Conservation (phyloP, 1,284 basidiomycete species). For the Omphalotus olearius region DNA sequence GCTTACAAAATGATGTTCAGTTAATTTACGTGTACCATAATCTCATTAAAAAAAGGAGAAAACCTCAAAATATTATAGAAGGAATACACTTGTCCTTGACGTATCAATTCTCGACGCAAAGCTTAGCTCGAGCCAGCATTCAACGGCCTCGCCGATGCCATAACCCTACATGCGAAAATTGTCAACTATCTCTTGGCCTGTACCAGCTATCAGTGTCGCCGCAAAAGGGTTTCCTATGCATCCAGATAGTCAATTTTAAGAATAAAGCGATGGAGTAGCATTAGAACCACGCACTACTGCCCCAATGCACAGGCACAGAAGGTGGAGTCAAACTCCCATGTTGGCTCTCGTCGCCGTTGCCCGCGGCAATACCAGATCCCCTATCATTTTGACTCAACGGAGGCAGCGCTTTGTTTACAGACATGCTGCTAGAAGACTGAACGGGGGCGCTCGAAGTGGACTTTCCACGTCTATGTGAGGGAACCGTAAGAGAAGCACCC, state of each 20-base stretch:
- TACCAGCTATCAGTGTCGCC: conserved; percentile 4
- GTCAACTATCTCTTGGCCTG: too few species aligned
- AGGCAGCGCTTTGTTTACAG: background rate
- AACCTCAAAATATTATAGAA: too few species aligned
- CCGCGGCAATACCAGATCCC: background rate
- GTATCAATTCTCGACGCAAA: too few species aligned
- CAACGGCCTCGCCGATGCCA: background rate
- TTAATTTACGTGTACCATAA: too few species aligned
- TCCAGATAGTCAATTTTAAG: background rate
- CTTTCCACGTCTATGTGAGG: too few species aligned
- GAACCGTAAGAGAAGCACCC: too few species aligned
- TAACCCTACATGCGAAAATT: background rate
- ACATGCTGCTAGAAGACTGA: background rate
- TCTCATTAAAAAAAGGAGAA: too few species aligned
- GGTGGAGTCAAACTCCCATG: background rate
- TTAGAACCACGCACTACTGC: conserved; percentile 3
- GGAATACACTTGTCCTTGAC: too few species aligned
- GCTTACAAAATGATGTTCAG: too few species aligned
- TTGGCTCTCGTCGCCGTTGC: background rate
- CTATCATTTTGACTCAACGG: background rate
- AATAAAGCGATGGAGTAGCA: background rate
- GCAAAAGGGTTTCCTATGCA: conserved; percentile 10
- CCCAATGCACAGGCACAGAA: conserved; percentile 8
- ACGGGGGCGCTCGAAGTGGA: background rate
- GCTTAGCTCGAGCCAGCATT: background rate